Evolutionary conservation across 805 yeast genomes (phyloP), one percentile per base, ranked within the genome.

Genomic region (Schizosaccharomyces japonicus): DNA sequence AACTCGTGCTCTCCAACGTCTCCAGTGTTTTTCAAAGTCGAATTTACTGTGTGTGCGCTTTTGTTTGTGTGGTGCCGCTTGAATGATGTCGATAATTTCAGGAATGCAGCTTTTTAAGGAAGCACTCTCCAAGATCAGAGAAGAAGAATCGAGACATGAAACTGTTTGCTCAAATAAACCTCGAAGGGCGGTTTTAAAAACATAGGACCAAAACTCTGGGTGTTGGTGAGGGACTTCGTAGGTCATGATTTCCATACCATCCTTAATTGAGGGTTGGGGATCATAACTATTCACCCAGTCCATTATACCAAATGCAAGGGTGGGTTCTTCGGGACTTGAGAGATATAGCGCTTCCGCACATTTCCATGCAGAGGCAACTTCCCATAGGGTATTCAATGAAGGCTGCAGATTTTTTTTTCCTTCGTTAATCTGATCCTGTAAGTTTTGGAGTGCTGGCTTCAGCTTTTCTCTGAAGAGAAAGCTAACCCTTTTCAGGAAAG

Each of bases 241-340:
- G 17, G 39, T 31, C 47, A 45, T 45, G 30, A 45, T 45, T 23
- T 45, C 47, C 19, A 30, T 11, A 13, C 47, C 47, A 32, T 45
- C 47, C 8, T 45, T 39, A 17, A 39, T 23, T 3, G 33, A 10
- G 19, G 47, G 47, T 21, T 45, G 34, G 11, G 47, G 47, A 19
- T 45, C 47, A 23, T 31, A 45, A 10, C 40, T 11, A 23, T 45
- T 45, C 11, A 45, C 39, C 47, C 47, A 45, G 27, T 36, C 42
- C 26, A 36, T 19, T 6, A 36, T 36, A 8, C 25, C 28, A 19
- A 27, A 19, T 36, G 42, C 11, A 7, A 36, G n/a, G 6, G 42
- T 36, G n/a, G 17, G 23, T 2, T 25, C 27, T 19, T 25, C 17
- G n/a, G 42, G 23, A 36, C 27, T 13, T 4, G 42, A 27, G 23